These are phyloP conservation scores for Penicillium sp. DNA, from an alignment of 2,329 filamentous ascomycete genomes.

Conservation along the genomic window DNA sequence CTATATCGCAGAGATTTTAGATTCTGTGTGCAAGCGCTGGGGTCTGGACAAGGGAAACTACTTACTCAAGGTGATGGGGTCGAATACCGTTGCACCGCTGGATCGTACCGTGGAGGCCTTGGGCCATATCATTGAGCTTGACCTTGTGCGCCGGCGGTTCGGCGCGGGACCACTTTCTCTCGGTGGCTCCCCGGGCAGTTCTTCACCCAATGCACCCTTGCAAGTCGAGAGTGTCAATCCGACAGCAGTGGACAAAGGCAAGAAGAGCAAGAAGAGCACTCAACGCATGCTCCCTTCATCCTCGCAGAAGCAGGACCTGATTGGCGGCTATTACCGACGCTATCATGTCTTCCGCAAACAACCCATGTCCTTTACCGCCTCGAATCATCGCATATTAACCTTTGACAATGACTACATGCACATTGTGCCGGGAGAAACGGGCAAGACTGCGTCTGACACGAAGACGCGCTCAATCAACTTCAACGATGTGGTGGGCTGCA, in stretches of 20 bases:
- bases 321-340: slow-evolving; percentile 56
- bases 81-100: slow-evolving; percentile 61
- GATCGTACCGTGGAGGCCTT: slow-evolving; percentile 66
- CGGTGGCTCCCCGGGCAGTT: slow-evolving; percentile 59
- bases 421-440: slow-evolving; percentile 57
- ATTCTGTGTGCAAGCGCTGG: slow-evolving; percentile 61
- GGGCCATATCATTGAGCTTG: slow-evolving; percentile 59
- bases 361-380: slow-evolving; percentile 62
- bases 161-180: slow-evolving; percentile 58
- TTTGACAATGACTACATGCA: slow-evolving; percentile 67
- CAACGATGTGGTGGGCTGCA: slow-evolving; percentile 62
- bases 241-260: slow-evolving; percentile 28
- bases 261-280: slow-evolving; percentile 42
- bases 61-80: slow-evolving; percentile 61
- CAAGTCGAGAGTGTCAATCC: slow-evolving; percentile 47
- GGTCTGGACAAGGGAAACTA: slow-evolving; percentile 64
- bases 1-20: slow-evolving; percentile 66
- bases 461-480: slow-evolving; percentile 64
- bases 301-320: slow-evolving; percentile 48
- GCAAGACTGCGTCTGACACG: slow-evolving; percentile 53
- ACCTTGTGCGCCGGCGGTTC: slow-evolving; percentile 62
- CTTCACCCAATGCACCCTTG: slow-evolving; percentile 64
- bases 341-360: slow-evolving; percentile 65
- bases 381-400: slow-evolving; percentile 59
- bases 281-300: slow-evolving; percentile 46